These are phyloP conservation scores for Pseudogymnoascus sp. DNA, from an alignment of 2,329 filamentous ascomycete genomes.

Conservation along the genomic window DNA sequence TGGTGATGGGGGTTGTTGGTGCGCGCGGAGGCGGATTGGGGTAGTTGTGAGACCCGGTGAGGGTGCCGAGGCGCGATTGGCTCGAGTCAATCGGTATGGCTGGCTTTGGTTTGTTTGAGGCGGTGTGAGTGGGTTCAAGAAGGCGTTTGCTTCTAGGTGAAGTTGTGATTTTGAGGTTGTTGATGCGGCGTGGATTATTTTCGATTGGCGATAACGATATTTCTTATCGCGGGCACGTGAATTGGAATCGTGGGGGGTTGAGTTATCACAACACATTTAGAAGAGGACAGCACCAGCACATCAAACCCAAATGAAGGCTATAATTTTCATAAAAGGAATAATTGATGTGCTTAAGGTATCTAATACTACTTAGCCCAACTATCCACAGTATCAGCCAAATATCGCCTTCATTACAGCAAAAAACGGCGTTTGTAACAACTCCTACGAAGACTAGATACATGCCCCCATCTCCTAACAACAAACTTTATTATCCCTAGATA, in stretches of 20 bases:
- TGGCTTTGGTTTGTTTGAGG: background rate
- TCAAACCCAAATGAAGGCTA: background rate
- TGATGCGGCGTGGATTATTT: background rate
- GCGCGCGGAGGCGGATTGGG: background rate
- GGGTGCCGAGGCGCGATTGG: background rate
- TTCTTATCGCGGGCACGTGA: background rate
- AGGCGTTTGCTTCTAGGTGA: background rate
- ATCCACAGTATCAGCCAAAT: background rate
- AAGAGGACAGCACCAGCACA: background rate
- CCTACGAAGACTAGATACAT: no score
- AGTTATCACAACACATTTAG: background rate
- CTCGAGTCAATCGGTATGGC: background rate
- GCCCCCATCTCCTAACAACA: background rate
- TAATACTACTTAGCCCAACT: background rate
- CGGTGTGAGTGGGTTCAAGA: background rate
- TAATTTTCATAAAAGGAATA: background rate
- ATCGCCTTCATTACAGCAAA: background rate
- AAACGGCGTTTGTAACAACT: background rate
- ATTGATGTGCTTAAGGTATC: background rate
- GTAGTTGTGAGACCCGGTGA: background rate
- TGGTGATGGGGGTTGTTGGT: background rate
- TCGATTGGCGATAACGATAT: background rate
- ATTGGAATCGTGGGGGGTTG: background rate
- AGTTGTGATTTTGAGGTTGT: background rate
- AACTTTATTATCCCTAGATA: no score